Evolutionary conservation across 345 rosid species (phyloP), one percentile per base, ranked within the genome.

Genomic region (Aquilaria malaccensis): DNA sequence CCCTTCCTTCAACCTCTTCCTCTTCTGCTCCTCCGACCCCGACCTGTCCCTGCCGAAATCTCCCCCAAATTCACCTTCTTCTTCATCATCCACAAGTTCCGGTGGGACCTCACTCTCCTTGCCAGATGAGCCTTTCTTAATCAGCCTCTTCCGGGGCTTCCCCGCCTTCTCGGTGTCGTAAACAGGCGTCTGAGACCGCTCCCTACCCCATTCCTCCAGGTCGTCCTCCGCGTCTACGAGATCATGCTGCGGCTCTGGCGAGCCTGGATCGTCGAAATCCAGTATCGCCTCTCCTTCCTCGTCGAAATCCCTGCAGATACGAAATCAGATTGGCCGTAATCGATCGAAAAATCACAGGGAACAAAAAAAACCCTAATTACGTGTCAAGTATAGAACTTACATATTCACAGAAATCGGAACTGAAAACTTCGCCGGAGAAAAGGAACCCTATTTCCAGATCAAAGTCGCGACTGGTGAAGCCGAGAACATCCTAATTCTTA

Each of bases 271-370:
- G 37, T 90, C 97, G 71, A 67, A 90, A 77, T 94, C 97, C 92
- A 94, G 84, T 84, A 94, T 73, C 50, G 95, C 81, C 84, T 94
- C 99, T 53, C 95, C 99, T 51, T 94, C 95, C 80, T 81, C 96
- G 50, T 94, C 99, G 58, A 88, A 95, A 50, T 80, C 80, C 68
- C 99, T 94, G 73, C 30, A 61, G 11, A 3, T 47, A 30, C 60
- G 48, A 55, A 2, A 52, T 52, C 61, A 55, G 13, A 15, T 43
- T 12, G 63, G 12, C 32, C 43, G 43, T 6, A 5, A 30, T 14
- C 2, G 37, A 56, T 33, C 13, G 29, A 55, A 12, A 37, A 33
- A 30, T 37, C 58, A 9, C 56, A 48, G 6, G 30, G 58, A 4
- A 37, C 43, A 9, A 37, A 37, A 22, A 33, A 63, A 62, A 55